Evolutionary conservation across 495 filamentous ascomycete species (phyloP), one percentile per base, ranked within the genome.

Genomic region (Symbiotaphrina buchneri): DNA sequence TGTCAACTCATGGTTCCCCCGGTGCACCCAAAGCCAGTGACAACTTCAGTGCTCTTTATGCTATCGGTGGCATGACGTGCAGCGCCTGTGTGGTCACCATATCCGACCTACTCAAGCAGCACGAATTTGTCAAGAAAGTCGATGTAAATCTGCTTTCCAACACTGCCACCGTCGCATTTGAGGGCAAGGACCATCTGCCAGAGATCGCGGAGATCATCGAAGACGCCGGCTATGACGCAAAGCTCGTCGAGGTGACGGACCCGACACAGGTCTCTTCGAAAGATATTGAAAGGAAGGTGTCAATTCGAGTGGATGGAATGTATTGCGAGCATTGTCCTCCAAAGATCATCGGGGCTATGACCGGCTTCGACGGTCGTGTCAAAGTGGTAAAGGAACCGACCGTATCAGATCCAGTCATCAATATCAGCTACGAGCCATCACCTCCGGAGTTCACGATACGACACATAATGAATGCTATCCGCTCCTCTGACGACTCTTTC

Each of bases 51-150:
- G 76, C 64, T 2, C 67, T 70, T 2, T 57, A 81, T 36, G 65
- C 73, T 4, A 71, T 93, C 32, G 68, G 61, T 16, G 80, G 80
- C 10, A 87, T 93, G 78, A 87, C 75, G 4, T 93, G 83, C 44
- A 67, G 68, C 14, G 59, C 75, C 3, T 93, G 83, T 45, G 60
- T 67, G 8, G 66, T 63, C 24, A 54, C 53, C 26, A 64, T 91
- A 39, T 75, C 64, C 10, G 48, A 63, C 17, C 68, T 64, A 4
- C 39, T 92, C 21, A 54, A 73, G 33, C 61, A 68, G 34, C 54
- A 64, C 19, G 40, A 60, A 6, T 87, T 68, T 52, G 54, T 90
- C 11, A 56, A 54, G 21, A 55, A 63, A 23, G 64, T 73, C 14
- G 58, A 59, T 4, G 61, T 92, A 27, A 80, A 74, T 43, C 52